phyloP scores from a whole-genome alignment of 2,329 filamentous ascomycete genomes.

The Penicillium sp. region DNA sequence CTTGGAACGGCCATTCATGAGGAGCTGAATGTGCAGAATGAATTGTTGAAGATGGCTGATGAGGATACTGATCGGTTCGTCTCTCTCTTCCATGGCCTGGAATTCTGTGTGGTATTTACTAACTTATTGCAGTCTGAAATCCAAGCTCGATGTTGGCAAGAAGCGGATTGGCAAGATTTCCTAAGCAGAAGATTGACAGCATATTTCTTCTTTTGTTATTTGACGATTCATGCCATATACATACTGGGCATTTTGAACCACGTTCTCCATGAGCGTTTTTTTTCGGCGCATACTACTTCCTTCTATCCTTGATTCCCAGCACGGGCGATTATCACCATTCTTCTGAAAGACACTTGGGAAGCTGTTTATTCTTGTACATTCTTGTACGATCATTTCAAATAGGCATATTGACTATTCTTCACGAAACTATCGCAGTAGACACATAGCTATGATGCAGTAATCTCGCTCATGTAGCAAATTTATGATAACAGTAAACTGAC shows the following conservation, averaged over 20 bases:
- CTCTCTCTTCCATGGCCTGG: not conserved
- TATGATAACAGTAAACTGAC: conserved; percentile 1
- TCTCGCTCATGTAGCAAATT: not conserved
- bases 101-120: conserved; percentile 16
- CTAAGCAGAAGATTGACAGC: conserved; percentile 15
- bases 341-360: not conserved
- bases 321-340: conserved; percentile 3
- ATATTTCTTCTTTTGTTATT: not conserved
- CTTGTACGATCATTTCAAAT: not conserved
- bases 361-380: not conserved
- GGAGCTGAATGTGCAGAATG: conserved; percentile 62
- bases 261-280: conserved; percentile 9
- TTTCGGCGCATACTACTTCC: not conserved
- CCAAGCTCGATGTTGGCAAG: conserved; percentile 50
- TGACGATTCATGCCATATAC: not conserved
- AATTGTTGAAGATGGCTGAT: conserved; percentile 59
- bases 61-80: conserved; percentile 56
- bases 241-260: not conserved
- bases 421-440: not conserved
- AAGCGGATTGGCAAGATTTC: conserved; percentile 50
- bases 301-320: conserved; percentile 12
- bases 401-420: not conserved
- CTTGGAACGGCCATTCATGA: conserved; percentile 64
- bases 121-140: conserved; percentile 34
- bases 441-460: not conserved